A percentile compares a stretch with the other conserved stretches of the same genome.
Evolutionary conservation across 177 flowering plant genomes (phyloP).

Genomic region (Tripterygium wilfordii): DNA sequence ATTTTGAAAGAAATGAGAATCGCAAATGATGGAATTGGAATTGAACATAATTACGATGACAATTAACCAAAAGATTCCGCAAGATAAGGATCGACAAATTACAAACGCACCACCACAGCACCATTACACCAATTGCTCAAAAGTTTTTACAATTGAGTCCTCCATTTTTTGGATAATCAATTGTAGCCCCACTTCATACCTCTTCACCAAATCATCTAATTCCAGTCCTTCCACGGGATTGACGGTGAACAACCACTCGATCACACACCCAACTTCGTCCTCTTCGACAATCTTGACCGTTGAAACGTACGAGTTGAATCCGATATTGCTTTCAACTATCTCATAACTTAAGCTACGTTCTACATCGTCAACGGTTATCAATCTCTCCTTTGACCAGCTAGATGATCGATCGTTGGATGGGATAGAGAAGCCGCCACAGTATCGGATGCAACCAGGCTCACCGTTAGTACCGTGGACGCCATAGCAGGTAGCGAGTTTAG

Average conservation of each 20-base stretch:
- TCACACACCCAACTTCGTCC: slow-evolving; percentile 30
- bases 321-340: slow-evolving; percentile 49
- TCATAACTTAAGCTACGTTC: slow-evolving; percentile 35
- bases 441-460: slow-evolving; percentile 45
- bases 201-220: slow-evolving; percentile 35
- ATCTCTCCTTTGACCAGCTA: slow-evolving; percentile 51
- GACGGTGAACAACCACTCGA: slow-evolving; percentile 53
- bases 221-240: slow-evolving; percentile 47
- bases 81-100: too few species aligned
- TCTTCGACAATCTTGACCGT: slow-evolving; percentile 26
- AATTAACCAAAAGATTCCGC: too few species aligned
- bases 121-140: too few species aligned
- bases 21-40: too few species aligned
- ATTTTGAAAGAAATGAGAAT: too few species aligned
- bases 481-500: slow-evolving; percentile 25
- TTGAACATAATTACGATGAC: too few species aligned
- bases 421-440: slow-evolving; percentile 22
- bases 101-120: too few species aligned
- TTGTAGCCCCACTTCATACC: slow-evolving; percentile 34
- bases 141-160: too few species aligned
- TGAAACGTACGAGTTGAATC: slow-evolving; percentile 49
- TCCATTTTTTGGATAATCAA: slow-evolving; percentile 42
- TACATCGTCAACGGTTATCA: slow-evolving; percentile 24
- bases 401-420: background rate
- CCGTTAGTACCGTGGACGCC: slow-evolving; percentile 40